Evolutionary conservation across 1,284 basidiomycete species (phyloP).

Genomic region (Leccinum ponderosum): DNA sequence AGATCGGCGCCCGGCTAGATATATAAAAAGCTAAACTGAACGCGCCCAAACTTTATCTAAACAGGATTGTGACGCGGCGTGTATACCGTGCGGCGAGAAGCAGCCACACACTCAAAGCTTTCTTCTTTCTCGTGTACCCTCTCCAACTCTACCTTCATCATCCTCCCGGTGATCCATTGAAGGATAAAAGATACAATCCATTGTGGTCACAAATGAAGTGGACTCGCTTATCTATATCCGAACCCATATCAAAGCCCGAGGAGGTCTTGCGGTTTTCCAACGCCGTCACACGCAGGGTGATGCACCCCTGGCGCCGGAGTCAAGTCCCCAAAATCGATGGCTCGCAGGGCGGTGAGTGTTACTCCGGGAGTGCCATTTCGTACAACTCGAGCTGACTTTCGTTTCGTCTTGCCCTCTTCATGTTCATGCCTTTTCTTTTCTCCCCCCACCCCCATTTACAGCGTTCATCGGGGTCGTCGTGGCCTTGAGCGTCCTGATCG

Average conservation of each 20-base stretch:
- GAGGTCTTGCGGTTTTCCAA: neutral
- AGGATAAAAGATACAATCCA: neutral
- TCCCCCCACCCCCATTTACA: neutral
- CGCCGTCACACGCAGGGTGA: neutral
- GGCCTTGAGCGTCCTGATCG: slow-evolving; percentile 43
- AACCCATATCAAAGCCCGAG: neutral
- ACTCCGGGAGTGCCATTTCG: neutral
- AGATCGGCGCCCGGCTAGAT: neutral
- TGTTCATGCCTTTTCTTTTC: slow-evolving; percentile 1
- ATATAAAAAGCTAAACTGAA: neutral
- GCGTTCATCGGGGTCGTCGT: slow-evolving; percentile 51
- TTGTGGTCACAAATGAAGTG: neutral
- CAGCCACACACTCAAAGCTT: neutral
- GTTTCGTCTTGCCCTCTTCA: neutral
- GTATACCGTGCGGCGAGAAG: slow-evolving; percentile 4
- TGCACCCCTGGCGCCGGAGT: slow-evolving; percentile 20
- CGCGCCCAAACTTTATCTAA: neutral
- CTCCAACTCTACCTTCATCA: neutral
- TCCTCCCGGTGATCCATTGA: neutral
- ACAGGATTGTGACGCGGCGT: slow-evolving; percentile 1
- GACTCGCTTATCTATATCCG: neutral
- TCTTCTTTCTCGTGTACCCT: neutral
- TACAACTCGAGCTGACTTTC: neutral
- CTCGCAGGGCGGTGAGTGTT: slow-evolving; percentile 43
- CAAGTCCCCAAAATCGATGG: slow-evolving; percentile 45